Base-by-base conservation (phyloP, 164 flowering plant genomes). In the Aristolochia californica region DNA sequence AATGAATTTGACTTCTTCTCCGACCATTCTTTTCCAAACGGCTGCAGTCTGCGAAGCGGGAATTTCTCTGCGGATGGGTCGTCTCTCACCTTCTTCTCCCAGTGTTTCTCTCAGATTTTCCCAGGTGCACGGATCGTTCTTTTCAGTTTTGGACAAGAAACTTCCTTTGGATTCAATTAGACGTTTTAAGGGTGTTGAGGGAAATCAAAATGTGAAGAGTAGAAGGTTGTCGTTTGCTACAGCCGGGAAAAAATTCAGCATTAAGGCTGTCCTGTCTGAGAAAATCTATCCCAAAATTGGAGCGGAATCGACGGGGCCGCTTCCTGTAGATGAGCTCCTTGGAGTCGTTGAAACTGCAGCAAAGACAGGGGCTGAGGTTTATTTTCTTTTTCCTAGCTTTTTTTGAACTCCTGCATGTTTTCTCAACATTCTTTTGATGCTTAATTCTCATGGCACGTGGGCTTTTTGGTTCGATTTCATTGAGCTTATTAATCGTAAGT, bases 281-380 rank as follows among this genome's bases (percentile, higher is more conserved):
- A 74, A 67, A 27, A 64, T 57, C 53, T 89, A 62, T 57, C 67
- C 76, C 1, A 86, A 68, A 64, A 64, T 86, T 12, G 95, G 82
- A 55, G 84, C 97, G 18, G 52, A 63, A n/a, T 81, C 87, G 16
- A 77, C 82, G 25, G 97, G 97, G n/a, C 72, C 87, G 0, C 67
- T 90, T 58, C 80, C 88, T 4, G 72, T 78, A 10, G 57, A 58
- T 22, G 78, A 82, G 62, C 88, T 87, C 44, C 80, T 90, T 44
- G 67, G 71, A 60, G 95, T 81, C 7, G 90, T 82, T 28, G 83
- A 82, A 63, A 22, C 62, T 45, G 97, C 97, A 57, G 93, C 97
- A 20, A 75, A 74, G 57, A 79, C 96, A 55, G 95, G 97, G 20
- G 88, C 97, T 62, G 66, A 87, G 90, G 97, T 89, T 59, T 45